Evolutionary conservation across 164 flowering plant genomes (phyloP), one percentile per base, ranked within the genome.

Genomic region (Tetrastigma voinierianum): DNA sequence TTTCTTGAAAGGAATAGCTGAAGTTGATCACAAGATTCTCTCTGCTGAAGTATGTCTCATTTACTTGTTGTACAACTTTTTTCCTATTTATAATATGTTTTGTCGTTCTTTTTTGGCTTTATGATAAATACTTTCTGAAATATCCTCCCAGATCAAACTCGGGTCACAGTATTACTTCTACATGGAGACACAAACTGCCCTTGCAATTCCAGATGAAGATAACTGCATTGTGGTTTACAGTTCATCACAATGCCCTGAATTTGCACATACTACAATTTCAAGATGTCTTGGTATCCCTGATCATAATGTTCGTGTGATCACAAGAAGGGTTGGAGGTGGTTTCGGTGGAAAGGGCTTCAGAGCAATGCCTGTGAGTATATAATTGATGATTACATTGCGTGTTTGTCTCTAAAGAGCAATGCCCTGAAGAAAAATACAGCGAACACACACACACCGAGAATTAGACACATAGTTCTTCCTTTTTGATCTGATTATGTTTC

Each of bases 291-390:
- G 98, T 51, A 45, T 93, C 76, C 98, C 93, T 56, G 81, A 78
- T 15, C 82, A 89, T 74, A 93, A 87, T 73, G 80, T 93, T 21
- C 95, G 98, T 53, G 90, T 90, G 17, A 82, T 87, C 61, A 89
- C 98, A 25, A 85, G 98, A 82, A 86, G 98, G 71, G 89, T 93
- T 75, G 98, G 98, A 45, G 98, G 96, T 51, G 96, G 96, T 3
- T 93, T 96, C n/a, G n/a, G 98, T 62, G n/a, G 98, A 96, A 61
- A 93, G 89, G 81, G 85, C 87, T 12, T 25, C 82, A 25, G 86
- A 75, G 69, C 97, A 43, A 76, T 80, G 72, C 80, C 90, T 59
- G 94, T 90, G 74, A 88, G 96, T 90, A 76, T 68, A 44, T 59
- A 9, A 53, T 13, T 49, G 17, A 13, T 13, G 40, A 32, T 32